phyloP scores from a whole-genome alignment of 768 basidiomycete species.

The Psilocybe subaeruginosa region DNA sequence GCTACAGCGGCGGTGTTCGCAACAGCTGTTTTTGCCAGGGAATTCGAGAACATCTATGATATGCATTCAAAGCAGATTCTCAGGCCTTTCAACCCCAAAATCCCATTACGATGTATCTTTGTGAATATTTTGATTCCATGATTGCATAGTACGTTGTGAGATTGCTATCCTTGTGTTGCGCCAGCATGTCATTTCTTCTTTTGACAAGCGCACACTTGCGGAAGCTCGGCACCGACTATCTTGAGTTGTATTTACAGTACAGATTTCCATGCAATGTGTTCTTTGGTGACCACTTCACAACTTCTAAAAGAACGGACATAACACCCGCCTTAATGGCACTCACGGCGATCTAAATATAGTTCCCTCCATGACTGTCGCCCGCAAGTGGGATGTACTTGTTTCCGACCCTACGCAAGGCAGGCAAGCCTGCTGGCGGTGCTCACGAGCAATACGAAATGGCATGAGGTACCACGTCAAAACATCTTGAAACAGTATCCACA shows the following conservation, averaged over 20 bases:
- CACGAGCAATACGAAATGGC: slow-evolving; percentile 12
- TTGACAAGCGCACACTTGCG: not conserved
- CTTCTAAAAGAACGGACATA: not conserved
- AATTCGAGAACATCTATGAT: not conserved
- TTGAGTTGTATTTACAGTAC: not conserved
- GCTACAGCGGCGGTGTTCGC: not conserved
- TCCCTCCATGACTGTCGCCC: not conserved
- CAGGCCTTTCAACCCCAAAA: not conserved
- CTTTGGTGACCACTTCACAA: not conserved
- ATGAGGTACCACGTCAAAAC: slow-evolving; percentile 16
- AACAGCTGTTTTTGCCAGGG: slow-evolving; percentile 1
- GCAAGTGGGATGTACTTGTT: not conserved
- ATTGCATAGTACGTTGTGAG: not conserved
- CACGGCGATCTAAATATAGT: not conserved
- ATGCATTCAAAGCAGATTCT: not conserved
- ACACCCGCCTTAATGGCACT: not conserved
- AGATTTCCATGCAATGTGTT: not conserved
- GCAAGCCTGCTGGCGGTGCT: slow-evolving; percentile 6
- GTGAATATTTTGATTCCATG: not conserved
- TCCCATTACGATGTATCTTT: not conserved
- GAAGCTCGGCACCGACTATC: slow-evolving; percentile 7
- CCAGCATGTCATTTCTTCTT: slow-evolving; percentile 3
- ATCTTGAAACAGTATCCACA: not conserved
- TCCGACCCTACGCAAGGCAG: not conserved
- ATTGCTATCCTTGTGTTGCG: not conserved